These are phyloP conservation scores for Phellinidium pouzarii DNA, from an alignment of 1,284 basidiomycete genomes.

Conservation along the genomic window DNA sequence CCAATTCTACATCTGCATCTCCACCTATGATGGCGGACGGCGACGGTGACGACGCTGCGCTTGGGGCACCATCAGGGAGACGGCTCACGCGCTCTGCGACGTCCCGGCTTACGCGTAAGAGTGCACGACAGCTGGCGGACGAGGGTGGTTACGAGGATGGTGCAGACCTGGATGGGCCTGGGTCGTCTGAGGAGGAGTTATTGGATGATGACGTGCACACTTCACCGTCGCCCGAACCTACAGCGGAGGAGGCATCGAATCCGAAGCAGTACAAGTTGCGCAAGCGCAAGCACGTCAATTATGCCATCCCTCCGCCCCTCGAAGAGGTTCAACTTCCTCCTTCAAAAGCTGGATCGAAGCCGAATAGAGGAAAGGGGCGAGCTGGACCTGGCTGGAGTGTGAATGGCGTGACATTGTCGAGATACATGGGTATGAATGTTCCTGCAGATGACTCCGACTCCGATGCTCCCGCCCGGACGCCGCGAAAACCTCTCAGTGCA, in stretches of 20 bases:
- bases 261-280: slow-evolving; percentile 55
- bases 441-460: slow-evolving; percentile 73
- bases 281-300: slow-evolving; percentile 58
- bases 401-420: slow-evolving; percentile 62
- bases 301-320: slow-evolving; percentile 68
- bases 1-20: not conserved
- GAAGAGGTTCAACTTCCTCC: slow-evolving; percentile 48
- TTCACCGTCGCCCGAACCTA: slow-evolving; percentile 15
- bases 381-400: slow-evolving; percentile 68
- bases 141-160: slow-evolving; percentile 23
- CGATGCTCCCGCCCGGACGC: slow-evolving; percentile 57
- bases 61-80: not conserved
- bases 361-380: slow-evolving; percentile 32
- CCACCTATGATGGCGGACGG: not conserved
- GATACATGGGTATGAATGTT: slow-evolving; percentile 60
- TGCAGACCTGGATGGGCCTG: slow-evolving; percentile 16
- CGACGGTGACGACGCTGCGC: not conserved
- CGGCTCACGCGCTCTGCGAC: slow-evolving; percentile 8
- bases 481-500: slow-evolving; percentile 52
- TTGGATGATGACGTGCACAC: slow-evolving; percentile 16
- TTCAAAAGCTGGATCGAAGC: slow-evolving; percentile 29
- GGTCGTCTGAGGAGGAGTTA: slow-evolving; percentile 22
- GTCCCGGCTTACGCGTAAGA: slow-evolving; percentile 8
- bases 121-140: slow-evolving; percentile 20
- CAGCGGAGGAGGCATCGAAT: slow-evolving; percentile 17